These are phyloP conservation scores for Phalaenopsis equestris DNA, from an alignment of 106 monocot genomes.

Conservation along the genomic window DNA sequence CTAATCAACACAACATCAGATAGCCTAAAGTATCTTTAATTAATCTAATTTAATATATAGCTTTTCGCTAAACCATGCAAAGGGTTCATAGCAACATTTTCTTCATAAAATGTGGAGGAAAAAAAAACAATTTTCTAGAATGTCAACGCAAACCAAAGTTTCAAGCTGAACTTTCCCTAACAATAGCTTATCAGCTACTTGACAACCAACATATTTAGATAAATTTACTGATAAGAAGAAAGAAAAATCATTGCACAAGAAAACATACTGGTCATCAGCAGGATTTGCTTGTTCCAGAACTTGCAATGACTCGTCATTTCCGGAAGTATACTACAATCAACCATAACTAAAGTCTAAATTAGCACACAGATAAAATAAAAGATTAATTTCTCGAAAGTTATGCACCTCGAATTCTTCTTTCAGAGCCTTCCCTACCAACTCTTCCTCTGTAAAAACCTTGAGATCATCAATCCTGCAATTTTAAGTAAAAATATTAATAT, in stretches of 20 bases:
- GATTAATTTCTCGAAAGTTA: neutral
- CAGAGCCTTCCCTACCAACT: slow-evolving; percentile 75
- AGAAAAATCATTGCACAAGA: neutral
- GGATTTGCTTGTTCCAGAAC: neutral
- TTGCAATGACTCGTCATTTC: slow-evolving; percentile 1
- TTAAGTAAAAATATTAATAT: neutral
- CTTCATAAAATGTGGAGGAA: too few species aligned
- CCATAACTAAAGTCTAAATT: neutral
- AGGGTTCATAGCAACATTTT: too few species aligned
- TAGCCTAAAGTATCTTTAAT: neutral
- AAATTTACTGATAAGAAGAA: neutral
- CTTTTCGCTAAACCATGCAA: too few species aligned
- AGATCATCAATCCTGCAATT: slow-evolving; percentile 69
- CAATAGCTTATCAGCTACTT: neutral
- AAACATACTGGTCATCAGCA: neutral
- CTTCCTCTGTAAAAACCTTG: slow-evolving; percentile 72
- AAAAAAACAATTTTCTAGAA: neutral
- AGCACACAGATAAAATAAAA: neutral
- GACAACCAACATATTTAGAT: neutral
- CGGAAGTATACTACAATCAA: slow-evolving; percentile 6
- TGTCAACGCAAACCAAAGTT: neutral
- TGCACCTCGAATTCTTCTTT: slow-evolving; percentile 45
- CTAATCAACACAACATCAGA: neutral
- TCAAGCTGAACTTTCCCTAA: neutral
- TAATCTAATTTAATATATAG: neutral